Evolutionary conservation across 305 asterid genomes (phyloP), one percentile per base, ranked within the genome.

Genomic region (Fraxinus greggii): DNA sequence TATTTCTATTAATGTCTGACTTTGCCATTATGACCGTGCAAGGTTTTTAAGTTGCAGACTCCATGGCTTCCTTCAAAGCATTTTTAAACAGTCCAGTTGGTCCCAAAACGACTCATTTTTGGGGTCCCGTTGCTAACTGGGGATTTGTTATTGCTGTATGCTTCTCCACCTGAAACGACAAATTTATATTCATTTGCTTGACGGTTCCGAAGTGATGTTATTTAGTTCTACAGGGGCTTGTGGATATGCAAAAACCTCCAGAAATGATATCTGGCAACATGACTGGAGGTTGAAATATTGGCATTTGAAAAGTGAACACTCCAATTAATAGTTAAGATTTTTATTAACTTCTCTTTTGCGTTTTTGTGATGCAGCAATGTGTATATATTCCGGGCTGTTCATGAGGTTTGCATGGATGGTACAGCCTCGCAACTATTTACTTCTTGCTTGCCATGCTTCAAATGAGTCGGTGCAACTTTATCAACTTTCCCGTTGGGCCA

Each of bases 371-470:
- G 89, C 93, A 93, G 98, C 92, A 78, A 89, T 93, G 94, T 93
- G 98, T 38, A 79, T 93, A 4, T 93, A 93, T 87, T 93, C 97
- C 3, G 94, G 85, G 21, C 79, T 93, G 83, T 92, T 93, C 90
- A 92, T 93, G 97, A 92, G 98, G 90, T 93, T 93, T 84, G 97
- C 97, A 61, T 93, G 98, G 97, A 93, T 93, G 98, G 98, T 93
- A 76, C 93, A 87, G 79, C 97, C 98, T 21, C 98, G 96, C 70
- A 93, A 93, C 85, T 90, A 93, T 86, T 85, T 93, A 72, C 88
- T 93, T 59, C 95, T 93, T 73, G 93, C 91, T 75, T 91, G 96
- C 88, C 98, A 93, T 81, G 98, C 93, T 65, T 93, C 98, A 7
- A 93, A 93, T 77, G 98, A 93, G 86, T 45, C 96, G 0, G 98